These are phyloP conservation scores for Dionaea muscipula DNA, from an alignment of 179 eudicot species.

Conservation along the genomic window DNA sequence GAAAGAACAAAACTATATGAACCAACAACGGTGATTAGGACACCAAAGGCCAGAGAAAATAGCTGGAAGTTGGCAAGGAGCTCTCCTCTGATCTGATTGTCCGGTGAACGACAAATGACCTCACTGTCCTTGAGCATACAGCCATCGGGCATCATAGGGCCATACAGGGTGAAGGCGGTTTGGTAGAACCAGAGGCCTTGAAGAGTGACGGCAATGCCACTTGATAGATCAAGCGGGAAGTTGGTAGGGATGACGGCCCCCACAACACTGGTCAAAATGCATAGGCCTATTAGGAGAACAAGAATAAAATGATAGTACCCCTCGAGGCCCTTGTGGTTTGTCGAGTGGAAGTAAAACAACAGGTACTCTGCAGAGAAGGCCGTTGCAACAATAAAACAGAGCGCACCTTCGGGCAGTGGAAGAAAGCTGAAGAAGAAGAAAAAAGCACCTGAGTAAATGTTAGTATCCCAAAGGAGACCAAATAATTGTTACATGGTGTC, in stretches of 20 bases:
- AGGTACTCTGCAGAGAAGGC: conserved; percentile 82
- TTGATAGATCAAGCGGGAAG: conserved; percentile 61
- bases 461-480: too few relatives aligned
- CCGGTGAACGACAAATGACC: conserved; percentile 39
- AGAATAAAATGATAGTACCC: conserved; percentile 86
- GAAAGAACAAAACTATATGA: conserved; percentile 36
- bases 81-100: conserved; percentile 51
- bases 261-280: conserved; percentile 46
- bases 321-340: conserved; percentile 79
- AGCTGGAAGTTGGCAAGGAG: conserved; percentile 75
- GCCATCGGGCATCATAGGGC: conserved; percentile 86
- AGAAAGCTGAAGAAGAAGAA: conserved; percentile 37
- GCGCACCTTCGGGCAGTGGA: conserved; percentile 62
- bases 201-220: conserved; percentile 61
- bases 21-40: conserved; percentile 30
- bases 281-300: conserved; percentile 61
- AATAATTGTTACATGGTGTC: too few relatives aligned
- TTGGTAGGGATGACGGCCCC: conserved; percentile 67
- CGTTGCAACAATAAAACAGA: conserved; percentile 61
- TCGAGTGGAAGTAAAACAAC: conserved; percentile 76
- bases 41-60: conserved; percentile 48
- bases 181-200: conserved; percentile 99
- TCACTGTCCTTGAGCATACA: conserved; percentile 42
- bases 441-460: too few relatives aligned
- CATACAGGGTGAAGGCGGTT: conserved; percentile 83